A percentile compares a stretch with the other conserved stretches of the same genome.
Conservation (phyloP, 2,329 filamentous ascomycete species). For the Pestalotiopsis sp. region DNA sequence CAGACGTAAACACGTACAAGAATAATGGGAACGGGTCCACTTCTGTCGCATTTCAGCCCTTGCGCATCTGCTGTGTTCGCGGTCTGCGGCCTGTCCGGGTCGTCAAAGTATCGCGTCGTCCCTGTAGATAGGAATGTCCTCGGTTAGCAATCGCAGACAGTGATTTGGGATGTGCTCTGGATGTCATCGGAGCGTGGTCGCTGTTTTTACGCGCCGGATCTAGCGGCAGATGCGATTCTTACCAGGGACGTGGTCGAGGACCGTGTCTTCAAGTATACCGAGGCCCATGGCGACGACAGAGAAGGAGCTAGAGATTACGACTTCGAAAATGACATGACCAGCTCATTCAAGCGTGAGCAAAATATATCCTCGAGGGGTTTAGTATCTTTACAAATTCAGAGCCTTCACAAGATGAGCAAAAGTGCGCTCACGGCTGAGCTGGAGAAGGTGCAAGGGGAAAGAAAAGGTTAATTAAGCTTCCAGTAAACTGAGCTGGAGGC, state of each 20-base stretch:
- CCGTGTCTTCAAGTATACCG: constrained; percentile 71
- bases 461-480: too few species aligned
- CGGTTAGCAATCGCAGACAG: constrained; percentile 12
- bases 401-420: neutral
- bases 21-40: constrained; percentile 70
- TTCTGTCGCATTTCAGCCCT: constrained; percentile 73
- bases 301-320: neutral
- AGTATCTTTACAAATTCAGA: too few species aligned
- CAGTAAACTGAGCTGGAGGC: too few species aligned
- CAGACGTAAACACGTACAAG: constrained; percentile 54
- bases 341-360: too few species aligned
- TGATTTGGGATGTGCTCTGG: neutral
- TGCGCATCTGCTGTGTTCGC: constrained; percentile 39
- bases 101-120: constrained; percentile 68
- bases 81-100: constrained; percentile 51
- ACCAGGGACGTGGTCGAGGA: constrained; percentile 76
- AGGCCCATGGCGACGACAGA: constrained; percentile 59
- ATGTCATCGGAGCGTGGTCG: neutral
- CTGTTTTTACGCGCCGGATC: neutral
- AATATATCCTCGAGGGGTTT: too few species aligned
- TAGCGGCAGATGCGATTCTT: neutral
- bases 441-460: neutral
- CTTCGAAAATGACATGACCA: too few species aligned
- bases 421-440: neutral
- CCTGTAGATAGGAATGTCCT: constrained; percentile 37